Base-by-base conservation (phyloP, 1,139 yeast species). In the Debaryomyces subglobosus region DNA sequence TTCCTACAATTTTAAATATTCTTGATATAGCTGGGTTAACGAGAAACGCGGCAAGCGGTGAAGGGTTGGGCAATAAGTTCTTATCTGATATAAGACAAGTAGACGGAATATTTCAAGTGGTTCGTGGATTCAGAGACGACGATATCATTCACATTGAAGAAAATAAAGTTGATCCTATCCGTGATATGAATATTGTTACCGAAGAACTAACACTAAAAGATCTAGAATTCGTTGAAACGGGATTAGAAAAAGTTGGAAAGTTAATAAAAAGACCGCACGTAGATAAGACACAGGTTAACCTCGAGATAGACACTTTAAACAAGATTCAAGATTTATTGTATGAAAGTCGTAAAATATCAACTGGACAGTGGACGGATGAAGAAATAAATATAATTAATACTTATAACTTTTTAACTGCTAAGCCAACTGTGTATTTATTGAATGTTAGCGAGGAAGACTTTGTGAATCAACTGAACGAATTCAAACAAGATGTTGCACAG, bases 11-110 rank as follows among this genome's bases (percentile, higher is more conserved):
- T 12, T 68, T 85, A 49, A 83, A 84, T 25, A 77, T 86, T 16
- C 82, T 77, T 57, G 94, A 86, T 60, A 86, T 86, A 51, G 94
- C 94, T 0, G 94, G 94, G 0, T 70, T 86, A 41, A 86, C 88
- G 4, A 72, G 86, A 61, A 86, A 87, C 56, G 91, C 92, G 1
- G 78, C 88, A 2, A 77, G 77, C 46, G 92, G 92, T n/a, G 87
- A 83, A 56, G 94, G 94, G 0, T 68, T 86, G 50, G 94, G 94
- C 1, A 86, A 86, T 61, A 85, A 86, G 57, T 86, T 86, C 58
- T 70, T 86, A 53, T 79, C 81, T 48, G 92, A 86, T 61, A 86
- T 86, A 37, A 71, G 88, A 49, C 82, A 79, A 53, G 92, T 86
- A 9, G 94, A 86, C 66, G 91, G 91, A 6, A 77, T 86, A 8